phyloP scores from a whole-genome alignment of 352 stramenopile genomes.

The Nothophytophthora sp. region DNA sequence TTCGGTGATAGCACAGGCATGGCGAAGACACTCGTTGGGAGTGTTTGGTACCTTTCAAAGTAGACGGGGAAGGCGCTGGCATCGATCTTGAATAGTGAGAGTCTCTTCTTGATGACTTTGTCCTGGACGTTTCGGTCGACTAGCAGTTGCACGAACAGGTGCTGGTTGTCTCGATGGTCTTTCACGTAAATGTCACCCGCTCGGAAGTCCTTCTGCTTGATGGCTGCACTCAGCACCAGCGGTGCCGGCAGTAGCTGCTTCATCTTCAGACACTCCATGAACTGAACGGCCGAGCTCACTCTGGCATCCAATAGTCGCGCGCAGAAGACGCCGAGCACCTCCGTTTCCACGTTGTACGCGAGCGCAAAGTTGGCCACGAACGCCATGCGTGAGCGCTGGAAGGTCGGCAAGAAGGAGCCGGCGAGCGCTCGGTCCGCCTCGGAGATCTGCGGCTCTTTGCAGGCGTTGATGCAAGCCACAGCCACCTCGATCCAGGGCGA shows the following conservation, averaged over 20 bases:
- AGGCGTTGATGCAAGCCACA: constrained; percentile 17
- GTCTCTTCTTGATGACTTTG: constrained; percentile 75
- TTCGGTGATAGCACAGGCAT: background rate
- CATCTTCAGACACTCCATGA: constrained; percentile 49
- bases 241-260: constrained; percentile 42
- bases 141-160: constrained; percentile 51
- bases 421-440: constrained; percentile 38
- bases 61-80: constrained; percentile 59
- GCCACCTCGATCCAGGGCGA: constrained; percentile 24
- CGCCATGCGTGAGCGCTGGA: constrained; percentile 29
- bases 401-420: constrained; percentile 38
- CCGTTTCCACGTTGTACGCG: constrained; percentile 36
- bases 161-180: constrained; percentile 32
- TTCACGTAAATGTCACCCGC: constrained; percentile 62
- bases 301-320: constrained; percentile 20
- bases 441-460: constrained; percentile 19
- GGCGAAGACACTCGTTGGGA: too few species aligned
- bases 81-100: constrained; percentile 58
- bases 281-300: constrained; percentile 37
- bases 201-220: constrained; percentile 56
- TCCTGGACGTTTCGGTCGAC: constrained; percentile 45
- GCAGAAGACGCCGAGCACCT: constrained; percentile 35
- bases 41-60: constrained; percentile 36
- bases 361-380: constrained; percentile 45
- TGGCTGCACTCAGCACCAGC: constrained; percentile 35